Percentiles rank a stretch among this genome's conserved stretches.
Conservation (phyloP, 306 rosid species). For the Cucumis melo region DNA sequence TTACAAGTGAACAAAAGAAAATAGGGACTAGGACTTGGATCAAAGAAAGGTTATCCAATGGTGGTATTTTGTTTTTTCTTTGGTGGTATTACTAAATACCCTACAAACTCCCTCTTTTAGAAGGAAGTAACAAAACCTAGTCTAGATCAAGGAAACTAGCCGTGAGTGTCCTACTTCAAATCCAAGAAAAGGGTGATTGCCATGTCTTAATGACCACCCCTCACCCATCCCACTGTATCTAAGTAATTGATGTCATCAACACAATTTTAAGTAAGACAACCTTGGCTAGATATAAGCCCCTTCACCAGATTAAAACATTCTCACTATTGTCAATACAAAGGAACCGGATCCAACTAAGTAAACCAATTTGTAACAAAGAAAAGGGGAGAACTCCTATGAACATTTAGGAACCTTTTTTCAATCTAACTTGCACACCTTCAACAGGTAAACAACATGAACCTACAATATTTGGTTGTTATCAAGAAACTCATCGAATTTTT, state of each 20-base stretch:
- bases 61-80: no score
- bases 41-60: background rate
- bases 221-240: background rate
- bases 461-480: background rate
- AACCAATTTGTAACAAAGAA: background rate
- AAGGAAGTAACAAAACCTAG: background rate
- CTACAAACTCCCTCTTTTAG: background rate
- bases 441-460: background rate
- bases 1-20: background rate
- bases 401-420: background rate
- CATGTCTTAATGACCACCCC: background rate
- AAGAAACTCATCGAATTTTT: background rate
- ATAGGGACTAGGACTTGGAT: background rate
- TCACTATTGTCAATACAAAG: background rate
- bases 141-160: background rate
- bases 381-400: background rate
- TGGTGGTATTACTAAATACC: background rate
- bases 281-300: background rate
- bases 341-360: background rate
- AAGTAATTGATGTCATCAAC: background rate
- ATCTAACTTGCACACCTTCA: background rate
- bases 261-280: background rate
- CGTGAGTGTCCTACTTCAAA: background rate
- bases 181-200: background rate
- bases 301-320: background rate